phyloP scores from a whole-genome alignment of 2,329 filamentous ascomycete species.

The Sporothrix inflata region DNA sequence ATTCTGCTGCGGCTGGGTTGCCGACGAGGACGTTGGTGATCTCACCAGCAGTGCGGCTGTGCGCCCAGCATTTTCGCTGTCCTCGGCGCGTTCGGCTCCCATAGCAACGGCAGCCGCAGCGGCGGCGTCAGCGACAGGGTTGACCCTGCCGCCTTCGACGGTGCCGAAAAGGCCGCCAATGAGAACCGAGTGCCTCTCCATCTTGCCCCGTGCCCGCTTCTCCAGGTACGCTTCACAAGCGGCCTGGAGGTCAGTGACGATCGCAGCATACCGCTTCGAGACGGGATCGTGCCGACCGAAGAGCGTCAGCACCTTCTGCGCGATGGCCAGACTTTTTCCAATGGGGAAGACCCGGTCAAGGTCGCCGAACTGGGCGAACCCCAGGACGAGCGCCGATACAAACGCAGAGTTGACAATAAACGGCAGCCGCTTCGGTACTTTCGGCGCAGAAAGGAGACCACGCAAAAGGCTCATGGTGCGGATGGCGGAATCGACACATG shows the following conservation, averaged over 20 bases:
- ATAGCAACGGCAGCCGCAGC: neutral
- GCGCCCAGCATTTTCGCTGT: neutral
- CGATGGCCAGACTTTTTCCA: conserved; percentile 36
- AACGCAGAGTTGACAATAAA: conserved; percentile 53
- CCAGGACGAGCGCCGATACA: conserved; percentile 49
- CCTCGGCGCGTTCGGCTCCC: neutral
- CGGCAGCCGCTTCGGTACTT: conserved; percentile 48
- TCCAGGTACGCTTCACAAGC: conserved; percentile 37
- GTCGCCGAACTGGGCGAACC: conserved; percentile 50
- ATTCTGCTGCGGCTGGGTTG: neutral
- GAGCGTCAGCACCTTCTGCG: conserved; percentile 36
- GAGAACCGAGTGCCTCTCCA: conserved; percentile 36
- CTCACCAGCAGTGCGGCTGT: neutral
- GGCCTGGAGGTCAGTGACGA: conserved; percentile 36
- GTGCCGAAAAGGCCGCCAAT: conserved; percentile 38
- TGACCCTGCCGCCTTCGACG: conserved; percentile 31
- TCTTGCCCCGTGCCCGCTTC: conserved; percentile 33
- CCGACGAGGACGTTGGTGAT: neutral
- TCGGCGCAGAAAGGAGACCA: conserved; percentile 40
- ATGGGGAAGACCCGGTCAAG: conserved; percentile 45
- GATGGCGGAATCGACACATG: conserved; percentile 44
- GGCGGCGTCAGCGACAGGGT: neutral
- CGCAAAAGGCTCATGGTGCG: conserved; percentile 46
- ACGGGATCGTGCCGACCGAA: conserved; percentile 37
- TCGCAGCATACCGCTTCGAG: conserved; percentile 35